These are phyloP conservation scores for Ceratobasidium sp. DNA, from an alignment of 1,284 basidiomycete genomes.

Conservation along the genomic window DNA sequence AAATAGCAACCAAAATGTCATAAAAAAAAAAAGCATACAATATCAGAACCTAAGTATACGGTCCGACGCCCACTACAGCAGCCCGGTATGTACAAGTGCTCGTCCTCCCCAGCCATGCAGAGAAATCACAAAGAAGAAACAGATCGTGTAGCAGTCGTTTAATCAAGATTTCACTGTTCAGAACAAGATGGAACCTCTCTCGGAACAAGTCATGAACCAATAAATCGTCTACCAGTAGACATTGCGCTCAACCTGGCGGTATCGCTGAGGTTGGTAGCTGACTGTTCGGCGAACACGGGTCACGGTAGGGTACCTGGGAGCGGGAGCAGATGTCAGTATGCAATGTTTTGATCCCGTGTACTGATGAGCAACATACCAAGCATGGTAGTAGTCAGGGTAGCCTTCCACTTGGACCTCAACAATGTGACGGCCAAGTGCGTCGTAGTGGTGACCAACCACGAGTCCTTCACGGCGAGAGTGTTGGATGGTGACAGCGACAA, in stretches of 20 bases:
- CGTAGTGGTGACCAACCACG: constrained; percentile 75
- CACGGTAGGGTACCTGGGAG: constrained; percentile 70
- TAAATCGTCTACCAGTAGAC: constrained; percentile 70
- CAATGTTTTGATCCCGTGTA: constrained; percentile 7
- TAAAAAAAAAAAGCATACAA: constrained; percentile 39
- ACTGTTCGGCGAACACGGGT: constrained; percentile 76
- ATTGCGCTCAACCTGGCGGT: constrained; percentile 69
- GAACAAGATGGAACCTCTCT: neutral
- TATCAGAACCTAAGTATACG: constrained; percentile 36
- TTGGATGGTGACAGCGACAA: constrained; percentile 74
- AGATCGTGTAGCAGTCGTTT: constrained; percentile 23
- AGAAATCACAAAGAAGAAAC: constrained; percentile 24
- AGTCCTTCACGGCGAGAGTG: constrained; percentile 76
- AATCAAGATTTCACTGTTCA: constrained; percentile 38
- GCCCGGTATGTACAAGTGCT: constrained; percentile 32
- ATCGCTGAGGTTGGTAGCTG: constrained; percentile 64
- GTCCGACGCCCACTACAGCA: constrained; percentile 31
- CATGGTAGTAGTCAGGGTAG: constrained; percentile 69
- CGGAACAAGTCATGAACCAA: no score
- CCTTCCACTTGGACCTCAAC: constrained; percentile 78
- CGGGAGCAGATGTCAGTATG: neutral
- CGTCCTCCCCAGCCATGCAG: constrained; percentile 24
- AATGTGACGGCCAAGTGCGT: constrained; percentile 76
- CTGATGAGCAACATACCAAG: constrained; percentile 60
- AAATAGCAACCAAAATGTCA: constrained; percentile 10